Base-by-base conservation (phyloP, 169 alveolate species). In the Cryptosporidium canis region DNA sequence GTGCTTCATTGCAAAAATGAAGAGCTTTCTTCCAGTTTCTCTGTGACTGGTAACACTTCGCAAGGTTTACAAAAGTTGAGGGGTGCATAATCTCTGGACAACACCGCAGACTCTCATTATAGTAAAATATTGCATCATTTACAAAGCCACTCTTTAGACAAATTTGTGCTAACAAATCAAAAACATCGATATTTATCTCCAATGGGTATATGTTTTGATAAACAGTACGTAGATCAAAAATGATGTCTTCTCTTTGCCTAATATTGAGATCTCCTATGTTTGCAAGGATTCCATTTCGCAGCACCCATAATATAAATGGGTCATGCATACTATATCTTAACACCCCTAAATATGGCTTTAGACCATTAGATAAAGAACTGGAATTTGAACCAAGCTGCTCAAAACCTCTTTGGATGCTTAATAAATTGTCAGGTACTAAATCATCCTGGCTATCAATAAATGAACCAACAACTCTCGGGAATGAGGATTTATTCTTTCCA, bases 91-190 rank as follows among this genome's bases (percentile, higher is more conserved):
- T 55, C n/a, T 77, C 72, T 8, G 87, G 72, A 39, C 72, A 77
- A 18, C 70, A 77, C 31, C 58, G 65, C 24, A 77, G 29, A 48
- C 87, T 77, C 41, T 77, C 77, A 35, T 58, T 58, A 53, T 58
- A 77, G 27, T 77, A 77, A 58, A 77, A 77, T 12, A 77, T 77
- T 56, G 87, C 87, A 16, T 77, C 87, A 2, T 55, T 39, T 16
- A 77, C 71, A 55, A 77, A 77, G n/a, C 87, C 87, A 56, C 77
- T 64, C n/a, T 77, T 77, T 43, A 77, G 44, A 37, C 87, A 77
- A 9, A 77, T 61, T 63, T 77, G 87, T 37, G 87, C 87, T 14
- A 77, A 43, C 1, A 77, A 31, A 27, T 77, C 87, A 24, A 55
- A 77, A 35, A 77, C 87, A 77, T 77, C 87, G 7, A 77, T 77